A percentile compares a stretch with the other conserved stretches of the same genome.
phyloP scores from a whole-genome alignment of 129 eudicot genomes.

The Scalesia atractyloides region DNA sequence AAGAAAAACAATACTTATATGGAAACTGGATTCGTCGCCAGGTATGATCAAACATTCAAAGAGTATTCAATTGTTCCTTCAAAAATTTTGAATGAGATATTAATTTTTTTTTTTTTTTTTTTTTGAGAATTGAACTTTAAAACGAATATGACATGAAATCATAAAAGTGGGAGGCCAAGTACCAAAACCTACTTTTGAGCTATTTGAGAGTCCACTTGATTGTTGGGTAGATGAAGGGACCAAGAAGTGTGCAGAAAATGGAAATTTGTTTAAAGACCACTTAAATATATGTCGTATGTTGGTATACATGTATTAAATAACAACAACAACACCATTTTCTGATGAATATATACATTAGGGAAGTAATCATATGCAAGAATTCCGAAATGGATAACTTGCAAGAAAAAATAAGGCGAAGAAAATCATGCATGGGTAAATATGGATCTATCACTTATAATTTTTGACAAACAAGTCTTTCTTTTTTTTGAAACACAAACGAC shows the following conservation, averaged over 20 bases:
- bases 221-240: constrained; percentile 35
- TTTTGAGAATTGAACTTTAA: neutral
- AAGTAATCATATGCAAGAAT: neutral
- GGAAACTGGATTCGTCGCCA: neutral
- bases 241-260: constrained; percentile 33
- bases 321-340: constrained; percentile 35
- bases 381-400: neutral
- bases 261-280: constrained; percentile 29
- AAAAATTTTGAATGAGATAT: neutral
- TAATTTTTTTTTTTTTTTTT: neutral
- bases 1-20: neutral
- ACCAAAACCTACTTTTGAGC: constrained; percentile 27
- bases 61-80: neutral
- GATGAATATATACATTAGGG: constrained; percentile 8
- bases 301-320: constrained; percentile 36
- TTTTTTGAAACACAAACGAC: neutral
- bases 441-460: constrained; percentile 9
- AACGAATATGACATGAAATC: constrained; percentile 32
- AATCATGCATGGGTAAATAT: constrained; percentile 16
- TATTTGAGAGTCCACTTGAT: constrained; percentile 29
- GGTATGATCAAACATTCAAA: constrained; percentile 11
- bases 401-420: neutral
- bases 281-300: constrained; percentile 29
- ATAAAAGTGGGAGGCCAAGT: constrained; percentile 27
- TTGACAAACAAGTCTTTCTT: constrained; percentile 1